Conservation (phyloP, 169 alveolate species). For the Plasmodium fragile region DNA sequence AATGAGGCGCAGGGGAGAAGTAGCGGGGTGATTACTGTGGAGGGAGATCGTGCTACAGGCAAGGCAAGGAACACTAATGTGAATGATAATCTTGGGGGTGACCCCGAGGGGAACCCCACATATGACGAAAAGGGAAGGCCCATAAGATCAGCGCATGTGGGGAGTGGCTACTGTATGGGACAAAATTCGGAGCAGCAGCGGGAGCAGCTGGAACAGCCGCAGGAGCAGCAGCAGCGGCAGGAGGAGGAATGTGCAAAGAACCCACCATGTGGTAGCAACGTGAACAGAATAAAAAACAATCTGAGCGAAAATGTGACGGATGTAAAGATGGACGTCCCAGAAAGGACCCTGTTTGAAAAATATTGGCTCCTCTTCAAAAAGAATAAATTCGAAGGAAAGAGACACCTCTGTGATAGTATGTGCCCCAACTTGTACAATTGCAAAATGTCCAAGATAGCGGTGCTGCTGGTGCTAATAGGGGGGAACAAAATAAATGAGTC, state of each 20-base stretch:
- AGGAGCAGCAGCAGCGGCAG: background rate
- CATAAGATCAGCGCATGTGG: background rate
- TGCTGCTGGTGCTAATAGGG: slow-evolving; percentile 57
- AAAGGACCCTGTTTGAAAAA: slow-evolving; percentile 35
- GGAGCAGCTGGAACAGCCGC: too few relatives aligned
- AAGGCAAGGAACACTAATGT: background rate
- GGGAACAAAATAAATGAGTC: slow-evolving; percentile 50
- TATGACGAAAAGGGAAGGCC: background rate
- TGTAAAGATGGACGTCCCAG: background rate
- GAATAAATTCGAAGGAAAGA: slow-evolving; percentile 68
- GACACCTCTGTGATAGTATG: slow-evolving; percentile 51
- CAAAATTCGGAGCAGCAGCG: background rate
- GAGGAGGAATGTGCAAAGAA: background rate
- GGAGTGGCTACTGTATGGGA: background rate
- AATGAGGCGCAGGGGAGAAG: slow-evolving; percentile 10
- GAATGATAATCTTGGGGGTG: background rate
- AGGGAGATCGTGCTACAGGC: background rate
- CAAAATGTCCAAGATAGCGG: slow-evolving; percentile 37
- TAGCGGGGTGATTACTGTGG: slow-evolving; percentile 13
- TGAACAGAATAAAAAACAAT: background rate
- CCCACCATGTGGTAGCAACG: background rate
- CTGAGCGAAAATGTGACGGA: background rate
- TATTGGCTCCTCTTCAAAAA: slow-evolving; percentile 55
- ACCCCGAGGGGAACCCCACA: background rate
- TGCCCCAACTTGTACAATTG: slow-evolving; percentile 74